Evolutionary conservation across 2,329 filamentous ascomycete genomes (phyloP).

Genomic region (Diaporthe batatas): DNA sequence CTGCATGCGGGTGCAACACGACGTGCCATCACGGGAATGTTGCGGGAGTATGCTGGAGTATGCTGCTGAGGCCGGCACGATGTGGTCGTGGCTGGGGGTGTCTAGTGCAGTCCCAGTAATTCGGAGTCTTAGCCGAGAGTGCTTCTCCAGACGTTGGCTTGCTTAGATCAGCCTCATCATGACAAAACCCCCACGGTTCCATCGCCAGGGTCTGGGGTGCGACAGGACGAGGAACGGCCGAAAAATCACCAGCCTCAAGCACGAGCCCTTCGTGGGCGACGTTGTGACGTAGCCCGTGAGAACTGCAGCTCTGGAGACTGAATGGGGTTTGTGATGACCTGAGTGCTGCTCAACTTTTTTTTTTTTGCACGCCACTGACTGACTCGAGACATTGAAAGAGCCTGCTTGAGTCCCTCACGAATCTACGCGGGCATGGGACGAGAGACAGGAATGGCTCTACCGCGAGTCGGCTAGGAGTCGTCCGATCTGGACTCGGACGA

Average conservation of each 20-base stretch:
- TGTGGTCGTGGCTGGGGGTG: slow-evolving; percentile 11
- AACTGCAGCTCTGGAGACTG: slow-evolving; percentile 9
- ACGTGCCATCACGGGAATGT: slow-evolving; percentile 11
- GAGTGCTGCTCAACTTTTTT: slow-evolving; percentile 17
- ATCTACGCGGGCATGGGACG: slow-evolving; percentile 22
- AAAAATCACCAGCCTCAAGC: slow-evolving; percentile 20
- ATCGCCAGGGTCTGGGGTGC: slow-evolving; percentile 22
- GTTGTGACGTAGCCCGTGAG: slow-evolving; percentile 20
- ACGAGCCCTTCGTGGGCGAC: slow-evolving; percentile 8
- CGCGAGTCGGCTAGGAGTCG: slow-evolving; percentile 30
- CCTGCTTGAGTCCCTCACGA: slow-evolving; percentile 11
- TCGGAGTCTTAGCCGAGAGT: slow-evolving; percentile 20
- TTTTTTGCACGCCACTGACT: slow-evolving; percentile 18
- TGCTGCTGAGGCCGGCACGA: slow-evolving; percentile 14
- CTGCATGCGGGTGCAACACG: slow-evolving; percentile 13
- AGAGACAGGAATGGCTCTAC: slow-evolving; percentile 21
- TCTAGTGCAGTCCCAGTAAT: background rate
- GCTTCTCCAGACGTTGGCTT: slow-evolving; percentile 22
- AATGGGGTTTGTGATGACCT: slow-evolving; percentile 10
- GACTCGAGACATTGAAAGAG: slow-evolving; percentile 18
- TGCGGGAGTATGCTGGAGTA: too few relatives aligned
- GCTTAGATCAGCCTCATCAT: slow-evolving; percentile 29
- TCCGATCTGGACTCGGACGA: slow-evolving; percentile 39
- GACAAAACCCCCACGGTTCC: slow-evolving; percentile 29
- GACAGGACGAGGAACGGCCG: slow-evolving; percentile 17